Conservation (phyloP, 83 land plant genomes). For the Thuja plicata region DNA sequence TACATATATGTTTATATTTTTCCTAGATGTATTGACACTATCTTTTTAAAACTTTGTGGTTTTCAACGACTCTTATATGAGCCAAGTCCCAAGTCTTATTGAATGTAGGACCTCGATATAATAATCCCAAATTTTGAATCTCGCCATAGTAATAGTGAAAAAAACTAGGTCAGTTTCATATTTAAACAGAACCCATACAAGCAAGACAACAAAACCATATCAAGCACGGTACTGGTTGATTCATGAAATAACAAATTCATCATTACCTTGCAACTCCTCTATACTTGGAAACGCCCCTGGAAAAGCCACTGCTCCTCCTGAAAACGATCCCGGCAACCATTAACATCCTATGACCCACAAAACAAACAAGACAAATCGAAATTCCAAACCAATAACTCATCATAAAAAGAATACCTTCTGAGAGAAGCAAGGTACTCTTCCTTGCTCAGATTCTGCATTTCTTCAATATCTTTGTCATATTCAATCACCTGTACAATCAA, state of each 20-base stretch:
- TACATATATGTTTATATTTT: too few species aligned
- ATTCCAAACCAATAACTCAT: not conserved
- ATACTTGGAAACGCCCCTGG: conserved; percentile 56
- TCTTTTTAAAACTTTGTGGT: too few species aligned
- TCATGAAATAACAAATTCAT: not conserved
- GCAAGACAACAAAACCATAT: not conserved
- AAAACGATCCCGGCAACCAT: not conserved
- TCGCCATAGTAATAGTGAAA: not conserved
- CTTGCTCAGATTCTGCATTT: conserved; percentile 41
- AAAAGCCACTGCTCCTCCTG: conserved; percentile 62
- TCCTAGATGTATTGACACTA: too few species aligned
- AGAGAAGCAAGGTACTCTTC: conserved; percentile 61
- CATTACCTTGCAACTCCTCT: conserved; percentile 46
- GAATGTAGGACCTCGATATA: too few species aligned
- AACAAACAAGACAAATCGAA: not conserved
- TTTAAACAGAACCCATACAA: not conserved
- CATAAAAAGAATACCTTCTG: conserved; percentile 36
- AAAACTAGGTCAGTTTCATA: too few species aligned
- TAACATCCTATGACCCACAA: not conserved
- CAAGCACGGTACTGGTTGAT: not conserved
- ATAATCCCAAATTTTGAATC: too few species aligned
- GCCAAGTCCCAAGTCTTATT: too few species aligned
- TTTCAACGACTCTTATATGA: too few species aligned
- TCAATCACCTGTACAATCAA: not conserved
- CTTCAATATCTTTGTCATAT: conserved; percentile 20